phyloP scores from a whole-genome alignment of 108 stramenopile genomes.

The Hondaea fermentalgiana region DNA sequence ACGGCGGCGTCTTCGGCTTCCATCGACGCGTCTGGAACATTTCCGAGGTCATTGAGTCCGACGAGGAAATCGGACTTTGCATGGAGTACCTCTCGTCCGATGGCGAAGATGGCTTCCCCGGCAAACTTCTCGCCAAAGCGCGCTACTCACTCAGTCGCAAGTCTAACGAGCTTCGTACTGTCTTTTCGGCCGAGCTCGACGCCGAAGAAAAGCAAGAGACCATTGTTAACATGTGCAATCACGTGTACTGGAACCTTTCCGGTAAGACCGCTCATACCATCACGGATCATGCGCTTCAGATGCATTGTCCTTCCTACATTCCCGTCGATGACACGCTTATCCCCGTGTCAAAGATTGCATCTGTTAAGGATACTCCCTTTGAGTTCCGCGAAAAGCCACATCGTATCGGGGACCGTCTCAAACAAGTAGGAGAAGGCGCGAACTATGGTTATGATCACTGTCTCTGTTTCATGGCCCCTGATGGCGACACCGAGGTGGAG shows the following conservation, averaged over 20 bases:
- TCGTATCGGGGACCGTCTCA: neutral
- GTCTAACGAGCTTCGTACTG: conserved; percentile 31
- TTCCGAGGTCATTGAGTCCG: neutral
- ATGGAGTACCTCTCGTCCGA: conserved; percentile 54
- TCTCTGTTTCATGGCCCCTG: neutral
- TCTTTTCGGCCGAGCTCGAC: conserved; percentile 48
- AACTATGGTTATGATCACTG: conserved; percentile 23
- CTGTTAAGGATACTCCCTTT: conserved; percentile 35
- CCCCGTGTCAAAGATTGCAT: conserved; percentile 56
- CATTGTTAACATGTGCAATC: conserved; percentile 66
- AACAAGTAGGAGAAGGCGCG: conserved; percentile 33
- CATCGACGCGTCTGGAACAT: conserved; percentile 47
- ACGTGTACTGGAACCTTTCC: conserved; percentile 73
- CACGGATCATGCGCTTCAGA: conserved; percentile 52
- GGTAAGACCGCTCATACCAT: conserved; percentile 45
- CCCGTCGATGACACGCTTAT: conserved; percentile 56
- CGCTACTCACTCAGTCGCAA: conserved; percentile 47
- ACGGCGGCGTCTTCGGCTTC: conserved; percentile 68
- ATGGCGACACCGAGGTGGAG: neutral
- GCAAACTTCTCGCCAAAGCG: conserved; percentile 47
- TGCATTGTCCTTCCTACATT: conserved; percentile 58
- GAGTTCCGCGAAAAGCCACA: neutral
- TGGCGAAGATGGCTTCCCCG: conserved; percentile 75
- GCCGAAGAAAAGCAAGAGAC: conserved; percentile 41
- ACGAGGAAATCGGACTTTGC: conserved; percentile 28